These are phyloP conservation scores for Maudiozyma turicensis DNA, from an alignment of 805 yeast species.

Conservation along the genomic window DNA sequence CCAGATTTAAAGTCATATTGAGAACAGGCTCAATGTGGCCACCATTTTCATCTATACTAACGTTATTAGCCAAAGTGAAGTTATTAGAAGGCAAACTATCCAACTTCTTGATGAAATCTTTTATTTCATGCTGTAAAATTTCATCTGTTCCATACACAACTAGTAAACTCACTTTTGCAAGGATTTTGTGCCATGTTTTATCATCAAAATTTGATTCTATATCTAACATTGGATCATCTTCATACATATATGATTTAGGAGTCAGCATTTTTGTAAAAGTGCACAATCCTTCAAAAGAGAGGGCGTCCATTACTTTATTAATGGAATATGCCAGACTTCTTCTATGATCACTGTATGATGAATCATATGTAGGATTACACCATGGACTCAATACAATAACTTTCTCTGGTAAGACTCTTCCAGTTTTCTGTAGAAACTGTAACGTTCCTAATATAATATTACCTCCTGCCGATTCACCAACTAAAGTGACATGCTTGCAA, in stretches of 20 bases:
- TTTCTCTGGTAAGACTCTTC: slow-evolving; percentile 10
- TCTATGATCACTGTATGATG: not conserved
- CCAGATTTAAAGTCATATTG: not conserved
- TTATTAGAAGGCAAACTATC: not conserved
- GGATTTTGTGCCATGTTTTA: slow-evolving; percentile 10
- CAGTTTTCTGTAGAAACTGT: slow-evolving; percentile 5
- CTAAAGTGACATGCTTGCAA: slow-evolving; percentile 8
- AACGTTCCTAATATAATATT: slow-evolving; percentile 13
- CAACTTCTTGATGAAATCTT: slow-evolving; percentile 6
- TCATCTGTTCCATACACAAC: slow-evolving; percentile 19
- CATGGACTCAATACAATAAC: slow-evolving; percentile 22
- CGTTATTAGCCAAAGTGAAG: slow-evolving; percentile 3
- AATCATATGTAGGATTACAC: slow-evolving; percentile 14
- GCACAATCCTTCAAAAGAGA: slow-evolving; percentile 8
- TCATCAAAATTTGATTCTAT: slow-evolving; percentile 13
- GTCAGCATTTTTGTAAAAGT: slow-evolving; percentile 1
- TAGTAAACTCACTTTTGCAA: slow-evolving; percentile 6
- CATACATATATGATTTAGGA: not conserved
- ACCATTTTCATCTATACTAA: slow-evolving; percentile 8
- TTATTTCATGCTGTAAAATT: slow-evolving; percentile 14
- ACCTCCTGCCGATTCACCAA: slow-evolving; percentile 27
- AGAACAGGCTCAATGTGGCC: slow-evolving; percentile 13
- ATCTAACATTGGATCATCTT: slow-evolving; percentile 10
- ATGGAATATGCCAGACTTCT: slow-evolving; percentile 2
- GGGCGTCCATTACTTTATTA: slow-evolving; percentile 6